Evolutionary conservation across 2,329 filamentous ascomycete species (phyloP).

Genomic region (Colletotrichum endophyticum): DNA sequence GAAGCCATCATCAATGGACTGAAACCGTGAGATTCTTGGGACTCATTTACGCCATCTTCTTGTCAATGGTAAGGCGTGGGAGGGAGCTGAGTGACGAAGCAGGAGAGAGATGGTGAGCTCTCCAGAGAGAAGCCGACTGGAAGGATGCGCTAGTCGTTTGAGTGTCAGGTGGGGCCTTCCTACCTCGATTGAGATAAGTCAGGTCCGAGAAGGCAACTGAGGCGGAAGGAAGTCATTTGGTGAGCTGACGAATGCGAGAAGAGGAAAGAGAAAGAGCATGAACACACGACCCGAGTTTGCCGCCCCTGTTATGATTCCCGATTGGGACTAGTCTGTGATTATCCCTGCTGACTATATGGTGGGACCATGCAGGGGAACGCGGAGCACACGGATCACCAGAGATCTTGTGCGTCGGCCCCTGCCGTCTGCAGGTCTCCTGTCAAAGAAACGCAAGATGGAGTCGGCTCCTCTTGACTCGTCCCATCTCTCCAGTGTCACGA

Average conservation of each 20-base stretch:
- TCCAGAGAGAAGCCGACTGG: background rate
- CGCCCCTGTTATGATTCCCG: background rate
- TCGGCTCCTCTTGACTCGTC: constrained; percentile 4
- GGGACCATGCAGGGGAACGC: background rate
- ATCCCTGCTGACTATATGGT: background rate
- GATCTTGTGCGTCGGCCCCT: background rate
- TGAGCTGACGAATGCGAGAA: background rate
- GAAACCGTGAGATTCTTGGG: background rate
- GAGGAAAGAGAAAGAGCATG: background rate
- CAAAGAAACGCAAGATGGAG: background rate
- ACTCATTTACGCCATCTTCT: background rate
- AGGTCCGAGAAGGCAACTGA: background rate
- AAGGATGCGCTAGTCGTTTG: background rate
- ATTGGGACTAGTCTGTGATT: background rate
- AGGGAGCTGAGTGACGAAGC: background rate
- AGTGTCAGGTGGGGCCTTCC: background rate
- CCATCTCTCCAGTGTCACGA: background rate
- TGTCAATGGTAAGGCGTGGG: background rate
- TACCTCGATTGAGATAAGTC: background rate
- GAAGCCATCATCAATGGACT: background rate
- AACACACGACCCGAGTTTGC: background rate
- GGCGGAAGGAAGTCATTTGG: background rate
- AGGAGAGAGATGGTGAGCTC: background rate
- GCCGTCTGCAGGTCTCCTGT: background rate
- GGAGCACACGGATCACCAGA: background rate